A percentile compares a stretch with the other conserved stretches of the same genome.
Evolutionary conservation across 208 protist genomes (phyloP).

Genomic region (Crithidia mellificae): DNA sequence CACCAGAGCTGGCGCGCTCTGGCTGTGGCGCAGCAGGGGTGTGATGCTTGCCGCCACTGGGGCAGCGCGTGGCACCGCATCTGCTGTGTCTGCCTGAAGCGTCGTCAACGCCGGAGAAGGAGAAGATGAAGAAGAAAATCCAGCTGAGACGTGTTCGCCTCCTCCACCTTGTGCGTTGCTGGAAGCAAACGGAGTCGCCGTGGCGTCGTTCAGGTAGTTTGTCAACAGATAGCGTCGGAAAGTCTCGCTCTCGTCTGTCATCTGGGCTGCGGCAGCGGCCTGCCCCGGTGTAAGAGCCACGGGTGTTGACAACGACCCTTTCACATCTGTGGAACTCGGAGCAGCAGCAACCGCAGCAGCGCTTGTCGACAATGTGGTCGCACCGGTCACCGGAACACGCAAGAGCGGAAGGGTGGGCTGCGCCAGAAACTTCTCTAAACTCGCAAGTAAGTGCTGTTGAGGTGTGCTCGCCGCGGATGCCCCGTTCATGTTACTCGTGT

Average conservation of each 20-base stretch:
- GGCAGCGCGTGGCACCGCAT: too few relatives aligned
- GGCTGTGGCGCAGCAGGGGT: constrained; percentile 11
- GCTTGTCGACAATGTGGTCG: background rate
- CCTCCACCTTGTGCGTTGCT: too few relatives aligned
- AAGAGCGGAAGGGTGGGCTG: constrained; percentile 26
- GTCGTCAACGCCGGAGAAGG: too few relatives aligned
- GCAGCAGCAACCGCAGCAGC: too few relatives aligned
- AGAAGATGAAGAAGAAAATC: too few relatives aligned
- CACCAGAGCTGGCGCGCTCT: constrained; percentile 7
- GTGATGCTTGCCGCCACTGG: background rate
- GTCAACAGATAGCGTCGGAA: constrained; percentile 23
- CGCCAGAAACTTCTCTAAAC: constrained; percentile 39
- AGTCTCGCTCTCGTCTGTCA: constrained; percentile 25
- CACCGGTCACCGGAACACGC: background rate
- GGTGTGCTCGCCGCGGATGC: constrained; percentile 14
- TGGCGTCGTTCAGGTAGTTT: constrained; percentile 9
- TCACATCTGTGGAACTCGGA: too few relatives aligned
- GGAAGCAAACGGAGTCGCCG: too few relatives aligned
- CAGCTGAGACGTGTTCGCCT: too few relatives aligned
- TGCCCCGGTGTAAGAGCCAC: constrained; percentile 17
- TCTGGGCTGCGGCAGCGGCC: constrained; percentile 15
- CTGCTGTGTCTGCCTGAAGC: too few relatives aligned
- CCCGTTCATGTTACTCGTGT: background rate
- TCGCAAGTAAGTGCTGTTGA: constrained; percentile 34
- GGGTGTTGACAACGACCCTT: too few relatives aligned